Conservation (phyloP, 805 yeast species). For the Maudiozyma saulgeensis region DNA sequence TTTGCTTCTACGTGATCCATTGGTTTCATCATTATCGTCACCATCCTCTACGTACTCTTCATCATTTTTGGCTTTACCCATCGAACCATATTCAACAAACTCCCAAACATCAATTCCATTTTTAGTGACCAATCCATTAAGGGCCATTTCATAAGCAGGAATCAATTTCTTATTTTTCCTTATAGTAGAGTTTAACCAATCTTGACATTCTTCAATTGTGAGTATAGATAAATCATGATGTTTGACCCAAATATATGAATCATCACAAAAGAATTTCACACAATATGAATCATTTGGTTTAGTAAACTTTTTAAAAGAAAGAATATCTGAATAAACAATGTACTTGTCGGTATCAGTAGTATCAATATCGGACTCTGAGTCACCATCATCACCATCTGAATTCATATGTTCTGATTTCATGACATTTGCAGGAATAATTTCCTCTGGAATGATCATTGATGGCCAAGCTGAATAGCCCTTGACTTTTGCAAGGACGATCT, state of each 20-base stretch:
- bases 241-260: constrained; percentile 28
- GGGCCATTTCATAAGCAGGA: constrained; percentile 43
- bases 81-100: constrained; percentile 29
- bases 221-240: constrained; percentile 17
- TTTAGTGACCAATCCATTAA: constrained; percentile 27
- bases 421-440: constrained; percentile 50
- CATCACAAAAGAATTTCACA: constrained; percentile 29
- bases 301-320: constrained; percentile 20
- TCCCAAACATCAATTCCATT: constrained; percentile 26
- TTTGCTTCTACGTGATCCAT: constrained; percentile 12
- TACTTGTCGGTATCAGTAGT: constrained; percentile 9
- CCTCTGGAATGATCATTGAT: constrained; percentile 61
- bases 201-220: constrained; percentile 14
- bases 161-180: constrained; percentile 45
- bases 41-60: constrained; percentile 27
- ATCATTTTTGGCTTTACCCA: constrained; percentile 24
- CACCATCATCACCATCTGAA: constrained; percentile 1
- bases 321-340: constrained; percentile 16
- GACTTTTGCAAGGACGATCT: constrained; percentile 64
- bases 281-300: constrained; percentile 17
- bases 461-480: constrained; percentile 92
- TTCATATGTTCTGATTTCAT: constrained; percentile 15
- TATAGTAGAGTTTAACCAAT: constrained; percentile 19
- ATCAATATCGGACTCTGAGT: constrained; percentile 6
- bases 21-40: constrained; percentile 20